Evolutionary conservation across 2,329 filamentous ascomycete genomes (phyloP).

Genomic region (Cryphonectria naterciae): DNA sequence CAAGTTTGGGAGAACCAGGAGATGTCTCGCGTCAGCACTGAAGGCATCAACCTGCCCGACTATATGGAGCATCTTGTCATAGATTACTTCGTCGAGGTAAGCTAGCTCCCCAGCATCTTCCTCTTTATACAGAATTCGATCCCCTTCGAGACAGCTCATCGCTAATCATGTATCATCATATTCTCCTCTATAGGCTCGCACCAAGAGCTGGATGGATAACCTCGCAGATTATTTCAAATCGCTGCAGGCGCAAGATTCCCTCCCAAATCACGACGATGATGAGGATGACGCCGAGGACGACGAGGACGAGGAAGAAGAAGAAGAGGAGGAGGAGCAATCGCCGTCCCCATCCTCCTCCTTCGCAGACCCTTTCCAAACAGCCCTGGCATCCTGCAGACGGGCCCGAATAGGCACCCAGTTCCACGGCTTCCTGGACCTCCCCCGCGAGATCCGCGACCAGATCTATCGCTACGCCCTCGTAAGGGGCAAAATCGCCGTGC

Average conservation of each 20-base stretch:
- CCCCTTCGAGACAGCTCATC: not conserved
- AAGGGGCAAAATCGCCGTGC: constrained; percentile 15
- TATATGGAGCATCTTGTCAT: not conserved
- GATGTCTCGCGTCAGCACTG: not conserved
- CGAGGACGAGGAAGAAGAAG: too few relatives aligned
- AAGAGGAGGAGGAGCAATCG: too few relatives aligned
- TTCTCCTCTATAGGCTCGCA: not conserved
- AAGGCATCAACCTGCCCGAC: not conserved
- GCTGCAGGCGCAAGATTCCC: not conserved
- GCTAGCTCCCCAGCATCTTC: not conserved
- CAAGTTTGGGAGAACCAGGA: not conserved
- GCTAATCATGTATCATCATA: not conserved
- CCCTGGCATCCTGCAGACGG: not conserved
- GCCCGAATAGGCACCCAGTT: constrained; percentile 4
- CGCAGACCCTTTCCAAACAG: not conserved
- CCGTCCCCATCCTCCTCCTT: not conserved
- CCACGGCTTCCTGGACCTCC: constrained; percentile 22
- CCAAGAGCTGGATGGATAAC: not conserved
- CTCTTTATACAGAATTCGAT: not conserved
- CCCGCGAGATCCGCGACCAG: constrained; percentile 16
- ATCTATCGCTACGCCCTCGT: constrained; percentile 11
- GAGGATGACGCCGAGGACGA: too few relatives aligned
- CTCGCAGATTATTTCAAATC: not conserved
- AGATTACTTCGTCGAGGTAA: not conserved
- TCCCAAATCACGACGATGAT: not conserved